Base-by-base conservation (phyloP, 805 yeast species). In the Saccharomycopsis sp. region DNA sequence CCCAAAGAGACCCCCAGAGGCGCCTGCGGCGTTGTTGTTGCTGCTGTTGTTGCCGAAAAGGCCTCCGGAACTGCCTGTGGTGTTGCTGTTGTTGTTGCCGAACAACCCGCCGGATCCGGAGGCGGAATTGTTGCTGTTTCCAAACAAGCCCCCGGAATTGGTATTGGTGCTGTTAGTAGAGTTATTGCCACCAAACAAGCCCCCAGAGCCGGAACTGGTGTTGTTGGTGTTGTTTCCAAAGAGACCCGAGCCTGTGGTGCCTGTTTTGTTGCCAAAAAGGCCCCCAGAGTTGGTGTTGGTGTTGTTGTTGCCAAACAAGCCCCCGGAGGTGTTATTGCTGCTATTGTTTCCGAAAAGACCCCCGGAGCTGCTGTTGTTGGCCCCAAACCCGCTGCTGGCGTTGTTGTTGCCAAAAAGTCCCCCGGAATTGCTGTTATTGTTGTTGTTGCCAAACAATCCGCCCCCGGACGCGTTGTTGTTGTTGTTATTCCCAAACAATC, bases 211-310 rank as follows among this genome's bases (percentile, higher is more conserved):
- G 54, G 58, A 18, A 40, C 44, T 51, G 54, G 54, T 54, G 58
- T 67, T 71, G 46, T 62, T 68, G 53, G 71, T 74, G 21, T 72
- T 60, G 56, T 73, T 64, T 41, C 81, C 82, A 70, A 79, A 75
- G 18, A 74, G 64, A 1, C 75, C 70, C 29, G 66, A 70, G 24
- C 63, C 60, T 51, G 64, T 54, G 12, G 64, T 61, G 61, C 63
- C 63, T 7, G 63, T 5, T 56, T 51, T 44, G 24, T 5, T 59
- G 64, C 71, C 72, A 57, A 69, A 67, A 7, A 63, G 58, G 24
- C 61, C 62, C 5, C 62, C 54, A 20, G 63, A 55, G 20, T 24
- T 56, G 20, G 51, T 41, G 20, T 48, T 51, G 24, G 51, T 56
- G 55, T 62, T 66, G 52, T 65, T 67, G 18, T 61, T 65, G 16